phyloP scores from a whole-genome alignment of 495 filamentous ascomycete species.

The Opeltia flavorubescens region DNA sequence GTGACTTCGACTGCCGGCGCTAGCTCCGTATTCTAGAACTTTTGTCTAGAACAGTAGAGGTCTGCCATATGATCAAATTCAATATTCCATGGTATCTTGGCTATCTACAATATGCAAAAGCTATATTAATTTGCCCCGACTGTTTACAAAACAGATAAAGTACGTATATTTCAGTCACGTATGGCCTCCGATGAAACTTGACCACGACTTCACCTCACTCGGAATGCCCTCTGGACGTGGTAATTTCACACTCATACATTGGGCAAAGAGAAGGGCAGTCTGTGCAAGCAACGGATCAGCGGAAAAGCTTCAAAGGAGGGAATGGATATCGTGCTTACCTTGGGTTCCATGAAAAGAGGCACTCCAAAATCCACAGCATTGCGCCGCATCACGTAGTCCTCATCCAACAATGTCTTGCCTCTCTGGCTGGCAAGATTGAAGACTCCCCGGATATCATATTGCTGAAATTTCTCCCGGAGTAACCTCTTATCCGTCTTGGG shows the following conservation, averaged over 20 bases:
- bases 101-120: background rate
- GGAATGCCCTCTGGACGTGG: conserved; percentile 66
- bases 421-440: conserved; percentile 86
- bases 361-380: conserved; percentile 98
- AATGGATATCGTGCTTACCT: conserved; percentile 45
- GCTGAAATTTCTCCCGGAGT: conserved; percentile 88
- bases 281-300: conserved; percentile 21
- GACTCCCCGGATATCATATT: conserved; percentile 87
- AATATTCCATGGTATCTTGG: background rate
- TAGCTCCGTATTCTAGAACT: too few species aligned
- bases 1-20: too few species aligned
- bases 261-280: conserved; percentile 91
- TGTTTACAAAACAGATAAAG: background rate
- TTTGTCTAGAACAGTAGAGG: too few species aligned
- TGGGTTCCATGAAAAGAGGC: conserved; percentile 96
- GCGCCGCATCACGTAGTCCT: conserved; percentile 96
- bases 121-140: background rate
- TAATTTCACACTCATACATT: conserved; percentile 91
- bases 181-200: conserved; percentile 46
- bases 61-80: background rate
- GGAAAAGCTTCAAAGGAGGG: background rate
- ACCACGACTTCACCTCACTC: conserved; percentile 82
- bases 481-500: conserved; percentile 92
- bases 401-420: conserved; percentile 73
- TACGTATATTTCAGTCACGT: background rate